Evolutionary conservation across 371 early-diverging fungal genomes (phyloP), one percentile per base, ranked within the genome.

Genomic region (Actinomucor elegans): DNA sequence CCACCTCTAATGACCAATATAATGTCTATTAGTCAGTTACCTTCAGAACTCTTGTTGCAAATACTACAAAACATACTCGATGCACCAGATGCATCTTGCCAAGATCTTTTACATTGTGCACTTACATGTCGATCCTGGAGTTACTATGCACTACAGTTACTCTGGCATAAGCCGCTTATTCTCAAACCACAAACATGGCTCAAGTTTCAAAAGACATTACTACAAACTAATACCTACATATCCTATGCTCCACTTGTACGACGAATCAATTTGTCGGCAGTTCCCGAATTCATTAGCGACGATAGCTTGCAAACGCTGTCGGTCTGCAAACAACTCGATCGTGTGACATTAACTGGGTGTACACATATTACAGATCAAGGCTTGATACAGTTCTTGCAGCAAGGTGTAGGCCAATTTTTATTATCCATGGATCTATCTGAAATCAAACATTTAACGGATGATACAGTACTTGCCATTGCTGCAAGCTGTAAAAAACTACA

Each of bases 261-360:
- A 7, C 80, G 84, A 14, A 78, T 86, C 55, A 86, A 84, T 51
- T 62, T 86, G 42, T 75, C 81, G 6, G 62, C 74, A 33, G 68
- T 84, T n/a, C 46, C 78, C 5, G 66, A 64, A 6, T 62, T 70
- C 28, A 59, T 86, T 23, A 57, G 63, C 4, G 82, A 86, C 43
- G 45, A 59, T 0, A 55, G 69, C 4, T 53, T 86, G 20, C 45
- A 49, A 3, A 52, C 52, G 8, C 69, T 86, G 9, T 62, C 64
- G 14, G 49, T 48, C 6, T 84, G 86, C 53, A 61, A 72, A 43
- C 75, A 84, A 31, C 63, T 87, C 20, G 85, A 87, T 54, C 77
- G 84, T 31, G 50, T 87, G 23, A 73, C 84, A 15, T 52, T 87
- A 12, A 70, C 82, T 12, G 81, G 80, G 20, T 80, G 84, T 44